A percentile compares a stretch with the other conserved stretches of the same genome.
Evolutionary conservation across 83 land plant genomes (phyloP).

Genomic region (Thuja plicata): DNA sequence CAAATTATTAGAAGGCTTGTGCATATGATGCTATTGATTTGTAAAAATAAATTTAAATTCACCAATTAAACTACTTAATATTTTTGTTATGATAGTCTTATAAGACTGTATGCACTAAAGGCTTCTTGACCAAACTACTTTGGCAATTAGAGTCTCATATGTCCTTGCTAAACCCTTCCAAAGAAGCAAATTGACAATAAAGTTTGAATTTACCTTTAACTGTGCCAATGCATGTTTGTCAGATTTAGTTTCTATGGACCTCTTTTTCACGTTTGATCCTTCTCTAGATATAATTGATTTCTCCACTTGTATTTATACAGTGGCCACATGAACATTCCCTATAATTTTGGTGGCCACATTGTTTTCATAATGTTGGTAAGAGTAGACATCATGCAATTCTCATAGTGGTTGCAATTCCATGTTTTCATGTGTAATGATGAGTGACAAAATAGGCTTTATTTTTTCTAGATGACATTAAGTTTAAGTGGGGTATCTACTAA

Average conservation of each 20-base stretch:
- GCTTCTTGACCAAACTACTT: no score
- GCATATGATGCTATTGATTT: no score
- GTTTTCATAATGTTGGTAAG: constrained; percentile 46
- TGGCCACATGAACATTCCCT: constrained; percentile 44
- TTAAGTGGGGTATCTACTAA: constrained; percentile 71
- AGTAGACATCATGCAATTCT: constrained; percentile 74
- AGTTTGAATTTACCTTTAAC: constrained; percentile 36
- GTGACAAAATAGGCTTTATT: constrained; percentile 71
- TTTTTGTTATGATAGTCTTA: no score
- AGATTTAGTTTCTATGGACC: constrained; percentile 46
- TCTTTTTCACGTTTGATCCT: constrained; percentile 30
- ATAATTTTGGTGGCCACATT: constrained; percentile 21
- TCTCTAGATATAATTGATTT: constrained; percentile 34
- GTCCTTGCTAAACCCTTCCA: no score
- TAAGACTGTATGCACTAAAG: no score
- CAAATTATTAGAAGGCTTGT: no score
- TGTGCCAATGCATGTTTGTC: constrained; percentile 35
- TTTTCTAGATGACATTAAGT: constrained; percentile 68
- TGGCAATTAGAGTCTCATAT: not conserved
- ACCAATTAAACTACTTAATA: no score
- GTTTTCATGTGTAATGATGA: no score
- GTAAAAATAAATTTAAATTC: no score
- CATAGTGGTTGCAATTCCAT: constrained; percentile 73
- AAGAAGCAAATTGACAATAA: no score
- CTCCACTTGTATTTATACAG: constrained; percentile 46